phyloP scores from a whole-genome alignment of 495 filamentous ascomycete species.

The Lasiosphaeria miniovina region DNA sequence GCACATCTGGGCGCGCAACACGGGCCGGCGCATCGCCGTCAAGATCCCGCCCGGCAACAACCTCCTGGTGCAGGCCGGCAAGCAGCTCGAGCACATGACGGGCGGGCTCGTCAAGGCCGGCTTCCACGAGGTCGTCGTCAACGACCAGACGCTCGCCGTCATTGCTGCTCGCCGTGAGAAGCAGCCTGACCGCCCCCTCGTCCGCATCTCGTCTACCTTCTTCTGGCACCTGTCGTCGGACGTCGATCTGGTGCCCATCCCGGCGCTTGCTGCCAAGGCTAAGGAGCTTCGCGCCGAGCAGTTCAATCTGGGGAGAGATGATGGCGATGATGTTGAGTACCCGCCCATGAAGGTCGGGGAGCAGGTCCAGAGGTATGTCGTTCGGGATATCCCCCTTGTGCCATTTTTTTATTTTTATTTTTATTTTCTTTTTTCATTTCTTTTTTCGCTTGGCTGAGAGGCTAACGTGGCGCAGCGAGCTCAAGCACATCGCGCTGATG shows the following conservation, averaged over 20 bases:
- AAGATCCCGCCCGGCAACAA: slow-evolving; percentile 47
- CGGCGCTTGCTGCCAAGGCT: slow-evolving; percentile 35
- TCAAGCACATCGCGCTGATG: slow-evolving; percentile 46
- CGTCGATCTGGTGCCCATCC: slow-evolving; percentile 43
- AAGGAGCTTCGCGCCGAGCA: slow-evolving; percentile 36
- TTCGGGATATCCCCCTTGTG: neutral
- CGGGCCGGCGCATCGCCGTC: slow-evolving; percentile 47
- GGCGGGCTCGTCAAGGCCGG: slow-evolving; percentile 52
- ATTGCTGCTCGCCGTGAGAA: slow-evolving; percentile 33
- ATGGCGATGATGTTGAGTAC: slow-evolving; percentile 45
- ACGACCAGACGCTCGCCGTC: slow-evolving; percentile 38
- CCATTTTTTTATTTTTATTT: neutral
- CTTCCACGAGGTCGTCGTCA: slow-evolving; percentile 54
- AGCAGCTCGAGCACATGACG: slow-evolving; percentile 52
- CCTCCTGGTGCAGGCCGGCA: slow-evolving; percentile 51
- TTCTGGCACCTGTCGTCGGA: slow-evolving; percentile 52
- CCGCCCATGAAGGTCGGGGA: slow-evolving; percentile 45
- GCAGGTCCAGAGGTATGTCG: slow-evolving; percentile 45
- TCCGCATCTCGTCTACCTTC: slow-evolving; percentile 49
- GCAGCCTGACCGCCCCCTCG: slow-evolving; percentile 40
- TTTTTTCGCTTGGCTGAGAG: neutral
- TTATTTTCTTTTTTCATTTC: neutral
- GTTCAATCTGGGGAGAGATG: slow-evolving; percentile 41
- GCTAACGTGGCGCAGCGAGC: slow-evolving; percentile 21
- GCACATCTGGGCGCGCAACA: slow-evolving; percentile 55